Evolutionary conservation across 2,329 filamentous ascomycete species (phyloP).

Genomic region (Aspergillus ochraceoroseus): DNA sequence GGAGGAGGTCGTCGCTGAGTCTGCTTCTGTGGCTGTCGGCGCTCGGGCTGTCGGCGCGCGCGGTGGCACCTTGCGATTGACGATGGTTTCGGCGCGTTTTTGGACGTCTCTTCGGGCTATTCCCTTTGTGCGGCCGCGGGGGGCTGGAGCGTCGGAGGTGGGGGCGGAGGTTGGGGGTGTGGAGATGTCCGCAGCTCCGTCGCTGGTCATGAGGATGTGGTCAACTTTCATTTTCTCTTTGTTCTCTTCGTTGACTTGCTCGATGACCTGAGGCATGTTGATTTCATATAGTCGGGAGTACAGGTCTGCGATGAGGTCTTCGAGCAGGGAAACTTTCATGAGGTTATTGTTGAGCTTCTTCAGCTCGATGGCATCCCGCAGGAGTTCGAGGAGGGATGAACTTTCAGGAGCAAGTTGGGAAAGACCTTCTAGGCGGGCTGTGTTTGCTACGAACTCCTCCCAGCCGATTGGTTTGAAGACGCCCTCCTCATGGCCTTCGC

Average conservation of each 20-base stretch:
- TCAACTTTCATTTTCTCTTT: constrained; percentile 47
- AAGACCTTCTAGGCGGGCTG: constrained; percentile 57
- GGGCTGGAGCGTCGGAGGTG: constrained; percentile 34
- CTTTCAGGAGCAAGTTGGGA: constrained; percentile 48
- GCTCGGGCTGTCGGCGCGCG: constrained; percentile 26
- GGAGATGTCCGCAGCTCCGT: constrained; percentile 29
- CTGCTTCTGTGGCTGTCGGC: constrained; percentile 23
- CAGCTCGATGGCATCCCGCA: constrained; percentile 63
- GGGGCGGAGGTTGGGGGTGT: constrained; percentile 31
- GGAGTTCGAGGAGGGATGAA: constrained; percentile 53
- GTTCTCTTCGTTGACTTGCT: constrained; percentile 43
- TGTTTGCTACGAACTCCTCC: constrained; percentile 60
- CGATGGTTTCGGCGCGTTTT: constrained; percentile 55
- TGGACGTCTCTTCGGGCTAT: constrained; percentile 58
- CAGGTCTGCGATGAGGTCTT: constrained; percentile 88
- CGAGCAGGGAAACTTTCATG: constrained; percentile 79
- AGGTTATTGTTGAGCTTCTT: constrained; percentile 79
- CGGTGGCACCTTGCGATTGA: constrained; percentile 37
- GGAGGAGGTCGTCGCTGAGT: constrained; percentile 20
- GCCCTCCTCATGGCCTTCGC: constrained; percentile 58
- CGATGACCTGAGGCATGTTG: constrained; percentile 37
- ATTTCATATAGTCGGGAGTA: constrained; percentile 59
- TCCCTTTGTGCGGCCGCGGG: constrained; percentile 49
- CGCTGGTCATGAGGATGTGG: constrained; percentile 42
- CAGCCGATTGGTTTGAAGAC: constrained; percentile 60